These are phyloP conservation scores for Calonectria hongkongensis DNA, from an alignment of 2,329 filamentous ascomycete species.

Conservation along the genomic window DNA sequence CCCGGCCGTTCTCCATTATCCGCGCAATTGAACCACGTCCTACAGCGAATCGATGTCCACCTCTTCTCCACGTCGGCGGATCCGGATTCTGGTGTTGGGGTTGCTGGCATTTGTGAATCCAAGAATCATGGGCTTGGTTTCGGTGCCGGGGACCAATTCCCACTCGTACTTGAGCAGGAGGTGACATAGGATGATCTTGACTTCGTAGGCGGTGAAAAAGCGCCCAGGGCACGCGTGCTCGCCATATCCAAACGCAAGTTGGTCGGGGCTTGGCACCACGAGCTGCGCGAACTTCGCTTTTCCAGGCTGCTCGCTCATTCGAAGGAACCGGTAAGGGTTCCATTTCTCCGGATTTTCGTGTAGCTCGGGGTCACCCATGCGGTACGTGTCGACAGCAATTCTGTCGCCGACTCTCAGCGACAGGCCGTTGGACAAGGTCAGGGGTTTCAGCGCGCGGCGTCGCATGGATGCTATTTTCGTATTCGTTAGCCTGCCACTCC, in stretches of 20 bases:
- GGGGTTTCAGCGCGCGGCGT: background rate
- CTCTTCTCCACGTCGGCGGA: background rate
- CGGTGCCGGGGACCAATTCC: slow-evolving; percentile 6
- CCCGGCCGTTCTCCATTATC: background rate
- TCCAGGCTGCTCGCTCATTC: slow-evolving; percentile 27
- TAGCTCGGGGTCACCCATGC: slow-evolving; percentile 27
- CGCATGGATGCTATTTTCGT: background rate
- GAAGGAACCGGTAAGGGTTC: slow-evolving; percentile 29
- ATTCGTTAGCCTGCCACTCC: background rate
- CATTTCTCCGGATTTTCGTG: slow-evolving; percentile 30
- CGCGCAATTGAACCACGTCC: background rate
- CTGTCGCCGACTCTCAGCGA: slow-evolving; percentile 60
- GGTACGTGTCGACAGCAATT: slow-evolving; percentile 21
- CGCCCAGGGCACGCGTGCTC: slow-evolving; percentile 14
- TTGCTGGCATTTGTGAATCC: slow-evolving; percentile 12
- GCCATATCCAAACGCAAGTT: slow-evolving; percentile 14
- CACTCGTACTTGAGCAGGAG: slow-evolving; percentile 11
- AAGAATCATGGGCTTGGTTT: background rate
- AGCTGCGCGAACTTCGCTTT: slow-evolving; percentile 6
- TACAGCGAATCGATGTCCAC: slow-evolving; percentile 14
- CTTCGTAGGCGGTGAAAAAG: slow-evolving; percentile 18
- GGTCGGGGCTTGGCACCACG: slow-evolving; percentile 18
- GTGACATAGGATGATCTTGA: slow-evolving; percentile 9
- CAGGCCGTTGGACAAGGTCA: slow-evolving; percentile 57
- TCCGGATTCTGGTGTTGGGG: slow-evolving; percentile 1